Conservation (phyloP, 225 moss, liverwort and hornwort genomes). For the Polytrichum formosum region DNA sequence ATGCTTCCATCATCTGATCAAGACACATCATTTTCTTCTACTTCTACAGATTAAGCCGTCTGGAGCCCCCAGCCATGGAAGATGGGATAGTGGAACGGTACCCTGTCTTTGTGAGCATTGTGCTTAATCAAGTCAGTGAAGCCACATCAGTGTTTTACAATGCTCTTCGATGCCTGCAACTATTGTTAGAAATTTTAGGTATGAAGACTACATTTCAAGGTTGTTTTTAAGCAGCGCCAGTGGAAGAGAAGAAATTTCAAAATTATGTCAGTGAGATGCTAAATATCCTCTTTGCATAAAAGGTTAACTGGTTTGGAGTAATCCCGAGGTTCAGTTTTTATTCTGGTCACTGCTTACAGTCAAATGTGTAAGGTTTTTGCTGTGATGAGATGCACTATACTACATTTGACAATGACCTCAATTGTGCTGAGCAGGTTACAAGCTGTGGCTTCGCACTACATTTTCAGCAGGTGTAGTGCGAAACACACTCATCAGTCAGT, state of each 20-base stretch:
- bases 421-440: slow-evolving; percentile 49
- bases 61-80: slow-evolving; percentile 83
- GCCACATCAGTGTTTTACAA: slow-evolving; percentile 71
- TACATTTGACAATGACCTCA: not conserved
- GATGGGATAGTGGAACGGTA: slow-evolving; percentile 84
- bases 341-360: not conserved
- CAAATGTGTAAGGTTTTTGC: too few relatives aligned
- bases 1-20: too few relatives aligned
- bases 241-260: too few relatives aligned
- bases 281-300: too few relatives aligned
- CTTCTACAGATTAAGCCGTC: slow-evolving; percentile 51
- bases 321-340: too few relatives aligned
- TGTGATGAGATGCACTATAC: not conserved
- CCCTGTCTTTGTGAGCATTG: slow-evolving; percentile 86
- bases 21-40: not conserved
- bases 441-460: slow-evolving; percentile 82
- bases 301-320: too few relatives aligned
- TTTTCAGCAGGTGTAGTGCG: slow-evolving; percentile 90
- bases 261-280: too few relatives aligned
- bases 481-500: slow-evolving; percentile 94
- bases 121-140: slow-evolving; percentile 91
- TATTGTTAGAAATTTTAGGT: slow-evolving; percentile 74
- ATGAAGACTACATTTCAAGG: slow-evolving; percentile 1
- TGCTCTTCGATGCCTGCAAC: slow-evolving; percentile 81
- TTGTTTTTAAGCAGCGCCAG: too few relatives aligned